These are phyloP conservation scores for Plasmodium ovale DNA, from an alignment of 169 alveolate species.

Conservation along the genomic window DNA sequence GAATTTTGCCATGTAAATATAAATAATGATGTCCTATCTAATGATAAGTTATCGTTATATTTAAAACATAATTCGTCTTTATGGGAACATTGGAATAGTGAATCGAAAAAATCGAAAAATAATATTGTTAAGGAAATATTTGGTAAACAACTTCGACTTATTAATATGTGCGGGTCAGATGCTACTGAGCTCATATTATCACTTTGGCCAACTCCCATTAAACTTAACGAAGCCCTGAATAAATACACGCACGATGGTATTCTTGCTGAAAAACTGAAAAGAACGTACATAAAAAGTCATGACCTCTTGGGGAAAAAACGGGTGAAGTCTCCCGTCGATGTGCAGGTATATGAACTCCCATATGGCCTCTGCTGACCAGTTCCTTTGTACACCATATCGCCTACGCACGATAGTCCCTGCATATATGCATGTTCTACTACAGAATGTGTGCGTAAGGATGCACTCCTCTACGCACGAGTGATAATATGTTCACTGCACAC, in stretches of 20 bases:
- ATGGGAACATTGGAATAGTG: slow-evolving; percentile 83
- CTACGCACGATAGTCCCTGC: too few relatives aligned
- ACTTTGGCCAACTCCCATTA: slow-evolving; percentile 89
- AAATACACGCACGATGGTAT: slow-evolving; percentile 70
- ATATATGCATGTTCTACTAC: too few relatives aligned
- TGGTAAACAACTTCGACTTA: slow-evolving; percentile 87
- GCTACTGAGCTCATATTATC: slow-evolving; percentile 85
- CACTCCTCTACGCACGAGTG: neutral
- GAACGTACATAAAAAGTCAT: slow-evolving; percentile 35
- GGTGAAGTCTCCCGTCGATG: slow-evolving; percentile 61
- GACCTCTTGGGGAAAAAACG: slow-evolving; percentile 35
- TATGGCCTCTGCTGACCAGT: too few relatives aligned
- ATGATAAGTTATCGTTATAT: slow-evolving; percentile 17
- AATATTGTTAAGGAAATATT: slow-evolving; percentile 85
- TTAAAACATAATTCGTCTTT: slow-evolving; percentile 72
- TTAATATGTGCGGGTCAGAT: slow-evolving; percentile 86
- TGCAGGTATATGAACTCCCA: slow-evolving; percentile 27
- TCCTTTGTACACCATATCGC: too few relatives aligned
- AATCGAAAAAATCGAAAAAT: slow-evolving; percentile 84
- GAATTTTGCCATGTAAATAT: slow-evolving; percentile 12
- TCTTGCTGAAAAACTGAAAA: slow-evolving; percentile 56
- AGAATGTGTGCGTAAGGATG: neutral
- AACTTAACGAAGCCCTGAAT: slow-evolving; percentile 76
- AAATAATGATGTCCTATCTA: slow-evolving; percentile 12
- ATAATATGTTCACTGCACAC: neutral